Evolutionary conservation across 192 early-diverging fungal genomes (phyloP).

Genomic region (Hyaloraphidium curvatum): DNA sequence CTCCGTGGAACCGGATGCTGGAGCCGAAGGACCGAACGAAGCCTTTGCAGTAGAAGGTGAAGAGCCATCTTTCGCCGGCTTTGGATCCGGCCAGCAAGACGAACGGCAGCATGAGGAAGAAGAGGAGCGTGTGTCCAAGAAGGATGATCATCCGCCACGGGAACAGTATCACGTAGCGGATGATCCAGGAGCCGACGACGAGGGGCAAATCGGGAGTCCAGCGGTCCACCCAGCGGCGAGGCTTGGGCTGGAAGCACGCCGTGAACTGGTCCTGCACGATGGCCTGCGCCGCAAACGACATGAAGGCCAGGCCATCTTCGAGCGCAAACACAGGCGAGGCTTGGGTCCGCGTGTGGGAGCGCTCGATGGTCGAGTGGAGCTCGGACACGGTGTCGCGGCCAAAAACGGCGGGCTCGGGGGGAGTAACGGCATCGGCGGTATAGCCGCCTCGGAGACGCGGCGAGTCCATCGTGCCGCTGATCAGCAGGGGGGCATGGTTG

Average conservation of each 20-base stretch:
- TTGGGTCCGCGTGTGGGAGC: too few species aligned
- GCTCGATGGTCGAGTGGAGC: too few species aligned
- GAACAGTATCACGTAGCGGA: conserved; percentile 22
- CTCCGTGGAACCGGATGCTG: conserved; percentile 20
- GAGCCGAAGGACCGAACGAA: conserved; percentile 29
- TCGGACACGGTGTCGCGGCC: too few species aligned
- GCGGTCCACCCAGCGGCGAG: conserved; percentile 13
- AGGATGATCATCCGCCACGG: conserved; percentile 16
- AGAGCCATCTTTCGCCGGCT: conserved; percentile 16
- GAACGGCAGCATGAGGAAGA: conserved; percentile 22
- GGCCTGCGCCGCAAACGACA: conserved; percentile 26
- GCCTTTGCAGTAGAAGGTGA: conserved; percentile 24
- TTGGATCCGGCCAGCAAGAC: conserved; percentile 9
- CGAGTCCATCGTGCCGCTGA: too few species aligned
- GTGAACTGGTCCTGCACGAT: conserved; percentile 33
- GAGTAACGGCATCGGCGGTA: too few species aligned
- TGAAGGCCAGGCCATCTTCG: conserved; percentile 30
- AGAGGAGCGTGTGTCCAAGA: conserved; percentile 14
- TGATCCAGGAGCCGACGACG: too few species aligned
- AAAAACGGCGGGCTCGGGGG: too few species aligned
- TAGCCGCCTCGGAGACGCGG: too few species aligned
- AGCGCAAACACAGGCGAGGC: too few species aligned
- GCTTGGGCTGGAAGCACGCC: conserved; percentile 28
- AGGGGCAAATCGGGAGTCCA: background rate
- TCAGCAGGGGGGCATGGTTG: too few species aligned